Evolutionary conservation across 179 eudicot genomes (phyloP), one percentile per base, ranked within the genome.

Genomic region (Beta macrorhiza): DNA sequence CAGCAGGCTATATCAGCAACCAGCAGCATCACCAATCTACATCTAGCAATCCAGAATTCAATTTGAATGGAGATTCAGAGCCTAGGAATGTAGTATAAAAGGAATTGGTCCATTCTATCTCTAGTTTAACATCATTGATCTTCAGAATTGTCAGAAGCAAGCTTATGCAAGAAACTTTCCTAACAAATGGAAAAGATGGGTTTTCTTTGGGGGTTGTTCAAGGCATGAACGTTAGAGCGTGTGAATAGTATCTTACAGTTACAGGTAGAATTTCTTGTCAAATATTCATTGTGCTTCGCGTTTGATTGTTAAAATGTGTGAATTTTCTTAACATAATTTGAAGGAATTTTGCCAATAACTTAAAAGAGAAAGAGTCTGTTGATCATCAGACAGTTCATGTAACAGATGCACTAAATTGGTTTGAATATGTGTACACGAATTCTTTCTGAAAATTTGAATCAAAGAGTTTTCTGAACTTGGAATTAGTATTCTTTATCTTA

Each of bases 11-110:
- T 51, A 67, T 32, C 42, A 57, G 68, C 69, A 42, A 1, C 44
- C 84, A 82, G 67, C 74, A 72, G 42, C 67, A 64, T 37, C 70
- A 12, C 47, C 78, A 77, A 72, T 62, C 72, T 20, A 82, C 25
- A 25, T 25, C 25, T 25, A 25, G 25, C 25, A 25, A 25, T 25
- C 25, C 25, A 25, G 25, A 25, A 37, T 11, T 47, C 45, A 20
- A 13, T 57, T 56, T 57, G 67, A 64, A 6, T 16, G 63, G 9
- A n/a, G 75, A 72, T 20, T 82, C 72, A 13, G 75, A 69, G 65
- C 12, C 53, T 56, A 51, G 79, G 57, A 58, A 63, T 77, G 25
- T 25, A 25, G 55, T 53, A 37, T 76, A 61, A 42, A 59, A 62
- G 32, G 17, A 37, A 42, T 45, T 42, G 29, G 4, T 53, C 58